Evolutionary conservation across 306 rosid species (phyloP).

Genomic region (apple (Malus domestica)): ASM211411v1 NC_041795.1:36336501-36337000

Average conservation of each 20-base stretch:
- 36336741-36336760: slow-evolving; percentile 43
- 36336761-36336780: slow-evolving; percentile 43
- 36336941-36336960: neutral
- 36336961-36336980: neutral
- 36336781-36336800: slow-evolving; percentile 44
- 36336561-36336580: slow-evolving; percentile 4
- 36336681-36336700: slow-evolving; percentile 45
- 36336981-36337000: neutral
- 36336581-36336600: neutral
- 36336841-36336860: slow-evolving; percentile 7
- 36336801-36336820: slow-evolving; percentile 44
- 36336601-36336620: neutral
- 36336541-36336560: neutral
- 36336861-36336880: neutral
- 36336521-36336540: neutral
- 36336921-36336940: neutral
- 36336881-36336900: neutral
- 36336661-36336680: slow-evolving; percentile 44
- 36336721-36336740: slow-evolving; percentile 49
- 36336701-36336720: slow-evolving; percentile 45
- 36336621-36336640: neutral
- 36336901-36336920: neutral
- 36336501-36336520: neutral
- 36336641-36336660: slow-evolving; percentile 20
- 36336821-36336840: slow-evolving; percentile 49